Evolutionary conservation across 2,329 filamentous ascomycete species (phyloP), one percentile per base, ranked within the genome.

Genomic region (Penicillium thymicola): DNA sequence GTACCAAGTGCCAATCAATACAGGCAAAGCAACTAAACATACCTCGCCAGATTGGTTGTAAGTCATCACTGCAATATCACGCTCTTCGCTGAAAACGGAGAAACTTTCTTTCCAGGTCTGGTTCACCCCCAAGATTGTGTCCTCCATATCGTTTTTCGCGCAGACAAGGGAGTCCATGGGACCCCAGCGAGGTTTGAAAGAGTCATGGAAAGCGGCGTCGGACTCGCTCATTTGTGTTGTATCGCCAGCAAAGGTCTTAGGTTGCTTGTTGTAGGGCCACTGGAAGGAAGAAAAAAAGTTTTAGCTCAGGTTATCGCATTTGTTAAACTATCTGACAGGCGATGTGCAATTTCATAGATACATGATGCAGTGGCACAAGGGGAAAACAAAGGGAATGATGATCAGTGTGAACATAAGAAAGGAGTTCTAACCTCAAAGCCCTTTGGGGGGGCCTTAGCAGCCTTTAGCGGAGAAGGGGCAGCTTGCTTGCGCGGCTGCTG

Each of bases 351-450:
- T 53, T 51, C 46, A 49, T 66, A 66, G 55, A 53, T 66, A 66
- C 65, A 66, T 42, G 51, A 49, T 62, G 41, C 47, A 41, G 52
- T 40, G 41, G 25, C 13, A 51, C 73, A 84, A 80, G 82, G 79
- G 72, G 76, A 75, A 69, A 59, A 70, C 66, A 68, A 63, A 67
- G 67, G 67, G 64, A 75, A 75, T 74, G 73, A 42, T 30, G 48
- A 54, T 66, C 51, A 66, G 27, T 55, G 49, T 42, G 37, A 60
- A 62, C 61, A 57, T 46, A 72, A 79, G 76, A 45, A 52, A 49
- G 64, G 61, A 55, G 51, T 58, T 93, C 93, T 89, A 86, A 97
- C 94, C 92, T 97, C 88, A 75, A 93, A 89, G 71, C 89, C 89
- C 76, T 80, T 80, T 67, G 76, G 76, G 65, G 85, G 85, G 66